Percentiles rank a stretch among this genome's conserved stretches.
phyloP scores from a whole-genome alignment of 768 basidiomycete genomes.

The Mycena capillaripes region DNA sequence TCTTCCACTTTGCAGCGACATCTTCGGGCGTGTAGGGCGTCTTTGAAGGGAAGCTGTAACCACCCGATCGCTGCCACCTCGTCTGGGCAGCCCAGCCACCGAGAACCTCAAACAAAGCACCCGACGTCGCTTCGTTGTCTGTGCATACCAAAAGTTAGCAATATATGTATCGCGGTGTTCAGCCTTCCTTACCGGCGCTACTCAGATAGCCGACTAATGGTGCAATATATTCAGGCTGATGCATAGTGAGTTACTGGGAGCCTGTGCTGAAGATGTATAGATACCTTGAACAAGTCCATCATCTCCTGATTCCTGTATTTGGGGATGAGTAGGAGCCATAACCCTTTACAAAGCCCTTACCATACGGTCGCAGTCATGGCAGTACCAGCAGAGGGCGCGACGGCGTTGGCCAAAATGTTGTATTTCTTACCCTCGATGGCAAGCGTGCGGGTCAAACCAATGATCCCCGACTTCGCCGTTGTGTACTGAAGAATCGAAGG shows the following conservation, averaged over 20 bases:
- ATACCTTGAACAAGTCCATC: slow-evolving; percentile 90
- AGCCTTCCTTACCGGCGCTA: slow-evolving; percentile 68
- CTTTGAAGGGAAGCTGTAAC: slow-evolving; percentile 89
- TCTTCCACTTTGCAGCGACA: slow-evolving; percentile 82
- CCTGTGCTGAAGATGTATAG: neutral
- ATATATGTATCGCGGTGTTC: neutral
- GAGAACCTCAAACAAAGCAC: slow-evolving; percentile 85
- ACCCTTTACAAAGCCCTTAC: slow-evolving; percentile 43
- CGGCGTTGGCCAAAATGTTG: slow-evolving; percentile 89
- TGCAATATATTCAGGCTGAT: slow-evolving; percentile 87
- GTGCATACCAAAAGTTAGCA: neutral
- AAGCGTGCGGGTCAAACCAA: slow-evolving; percentile 90
- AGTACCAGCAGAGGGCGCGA: slow-evolving; percentile 91
- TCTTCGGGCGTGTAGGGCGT: slow-evolving; percentile 84
- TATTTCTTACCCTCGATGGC: slow-evolving; percentile 94
- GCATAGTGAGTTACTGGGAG: neutral
- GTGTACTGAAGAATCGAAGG: slow-evolving; percentile 69
- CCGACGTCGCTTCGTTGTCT: slow-evolving; percentile 82
- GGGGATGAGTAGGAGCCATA: neutral
- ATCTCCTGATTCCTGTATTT: slow-evolving; percentile 78
- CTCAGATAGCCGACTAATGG: slow-evolving; percentile 93
- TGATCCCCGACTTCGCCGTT: slow-evolving; percentile 93
- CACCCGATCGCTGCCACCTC: slow-evolving; percentile 93
- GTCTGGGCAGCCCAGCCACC: slow-evolving; percentile 95
- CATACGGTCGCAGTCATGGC: slow-evolving; percentile 92